Conservation (phyloP, 2,329 filamentous ascomycete species). For the Fonsecaea monophora region DNA sequence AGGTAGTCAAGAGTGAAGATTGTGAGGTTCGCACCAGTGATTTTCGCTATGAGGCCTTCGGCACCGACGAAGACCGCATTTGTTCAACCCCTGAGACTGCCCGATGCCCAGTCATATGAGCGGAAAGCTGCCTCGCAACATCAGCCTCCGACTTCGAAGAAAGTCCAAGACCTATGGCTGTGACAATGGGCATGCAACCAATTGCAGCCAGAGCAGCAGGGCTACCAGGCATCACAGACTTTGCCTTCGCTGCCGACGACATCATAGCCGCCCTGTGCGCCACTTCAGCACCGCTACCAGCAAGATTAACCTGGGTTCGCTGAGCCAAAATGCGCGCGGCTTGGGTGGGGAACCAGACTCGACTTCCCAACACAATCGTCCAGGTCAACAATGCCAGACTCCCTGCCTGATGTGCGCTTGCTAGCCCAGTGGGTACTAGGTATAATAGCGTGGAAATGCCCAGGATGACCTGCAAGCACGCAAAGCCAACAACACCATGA, state of each 20-base stretch:
- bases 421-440: constrained; percentile 86
- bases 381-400: constrained; percentile 84
- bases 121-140: constrained; percentile 3
- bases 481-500: constrained; percentile 81
- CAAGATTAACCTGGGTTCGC: constrained; percentile 16
- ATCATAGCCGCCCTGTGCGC: constrained; percentile 6
- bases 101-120: neutral
- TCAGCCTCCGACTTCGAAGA: neutral
- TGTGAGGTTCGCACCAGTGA: neutral
- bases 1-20: constrained; percentile 11
- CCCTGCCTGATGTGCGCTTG: constrained; percentile 91
- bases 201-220: constrained; percentile 6
- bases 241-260: constrained; percentile 8
- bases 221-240: constrained; percentile 7
- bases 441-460: constrained; percentile 93
- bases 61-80: neutral
- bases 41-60: neutral
- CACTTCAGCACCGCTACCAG: neutral
- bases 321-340: constrained; percentile 30
- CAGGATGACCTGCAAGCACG: constrained; percentile 78
- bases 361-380: constrained; percentile 77
- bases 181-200: constrained; percentile 16
- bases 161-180: constrained; percentile 10
- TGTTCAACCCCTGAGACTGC: neutral
- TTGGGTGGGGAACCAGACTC: constrained; percentile 70